Percentiles rank a stretch among this genome's conserved stretches.
Conservation (phyloP, 192 early-diverging fungal genomes). For the Gaertneriomyces sp. region DNA sequence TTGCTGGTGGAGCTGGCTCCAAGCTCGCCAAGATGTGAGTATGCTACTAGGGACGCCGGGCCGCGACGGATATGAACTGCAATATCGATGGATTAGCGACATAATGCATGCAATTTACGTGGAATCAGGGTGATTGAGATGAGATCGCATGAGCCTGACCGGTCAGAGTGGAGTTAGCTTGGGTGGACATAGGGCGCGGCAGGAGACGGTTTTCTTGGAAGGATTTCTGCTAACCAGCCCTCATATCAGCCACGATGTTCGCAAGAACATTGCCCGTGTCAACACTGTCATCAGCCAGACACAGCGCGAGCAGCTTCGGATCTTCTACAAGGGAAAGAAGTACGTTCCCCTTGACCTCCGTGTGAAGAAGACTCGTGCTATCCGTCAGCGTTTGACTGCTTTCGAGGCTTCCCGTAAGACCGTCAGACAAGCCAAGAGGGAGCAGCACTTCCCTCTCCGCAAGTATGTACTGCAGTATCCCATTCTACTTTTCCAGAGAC, state of each 20-base stretch:
- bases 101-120: too few relatives aligned
- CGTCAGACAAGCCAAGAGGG: constrained; percentile 84
- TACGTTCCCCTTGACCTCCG: constrained; percentile 94
- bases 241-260: constrained; percentile 66
- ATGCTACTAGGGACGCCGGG: background rate
- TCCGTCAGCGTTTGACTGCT: constrained; percentile 90
- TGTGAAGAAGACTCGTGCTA: constrained; percentile 97
- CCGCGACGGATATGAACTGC: background rate
- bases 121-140: too few relatives aligned
- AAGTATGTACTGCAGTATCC: constrained; percentile 57
- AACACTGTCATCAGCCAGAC: constrained; percentile 95
- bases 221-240: too few relatives aligned
- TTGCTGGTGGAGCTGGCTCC: constrained; percentile 69
- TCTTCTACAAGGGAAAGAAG: constrained; percentile 93
- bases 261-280: constrained; percentile 92
- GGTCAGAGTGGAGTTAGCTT: too few relatives aligned
- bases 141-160: too few relatives aligned
- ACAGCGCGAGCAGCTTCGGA: constrained; percentile 81
- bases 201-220: too few relatives aligned
- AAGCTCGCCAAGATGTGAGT: constrained; percentile 83
- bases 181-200: too few relatives aligned
- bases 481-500: background rate
- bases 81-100: too few relatives aligned
- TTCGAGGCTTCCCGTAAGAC: constrained; percentile 79
- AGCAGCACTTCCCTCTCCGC: constrained; percentile 83